phyloP scores from a whole-genome alignment of 2,329 filamentous ascomycete species.

The Microascus cirrosus region DNA sequence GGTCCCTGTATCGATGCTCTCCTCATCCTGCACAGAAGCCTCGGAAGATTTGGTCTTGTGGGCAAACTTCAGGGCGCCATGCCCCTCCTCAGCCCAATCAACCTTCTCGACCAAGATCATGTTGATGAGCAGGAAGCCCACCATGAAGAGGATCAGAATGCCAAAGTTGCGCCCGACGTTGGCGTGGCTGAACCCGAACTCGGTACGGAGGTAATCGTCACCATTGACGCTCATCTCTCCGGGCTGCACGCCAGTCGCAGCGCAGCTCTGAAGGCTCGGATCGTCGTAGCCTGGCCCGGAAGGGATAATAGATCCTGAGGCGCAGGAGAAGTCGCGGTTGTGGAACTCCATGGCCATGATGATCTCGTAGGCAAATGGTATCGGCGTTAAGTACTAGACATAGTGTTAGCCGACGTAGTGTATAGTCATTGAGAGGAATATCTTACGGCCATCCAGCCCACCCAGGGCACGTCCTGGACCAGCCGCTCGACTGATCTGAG shows the following conservation, averaged over 20 bases:
- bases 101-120: constrained; percentile 6
- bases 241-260: constrained; percentile 28
- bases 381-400: background rate
- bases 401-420: background rate
- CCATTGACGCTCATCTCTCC: constrained; percentile 1
- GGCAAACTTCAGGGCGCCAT: background rate
- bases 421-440: background rate
- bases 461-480: constrained; percentile 35
- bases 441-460: constrained; percentile 5
- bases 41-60: constrained; percentile 32
- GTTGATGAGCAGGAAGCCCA: constrained; percentile 4
- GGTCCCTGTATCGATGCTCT: background rate
- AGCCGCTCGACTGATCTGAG: constrained; percentile 3
- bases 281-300: constrained; percentile 14
- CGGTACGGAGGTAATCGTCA: constrained; percentile 3
- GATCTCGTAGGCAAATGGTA: background rate
- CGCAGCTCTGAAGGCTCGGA: constrained; percentile 15
- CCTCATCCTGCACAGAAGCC: background rate
- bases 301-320: background rate
- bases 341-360: background rate
- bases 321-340: constrained; percentile 22
- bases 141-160: constrained; percentile 4
- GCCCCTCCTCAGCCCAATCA: constrained; percentile 2
- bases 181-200: constrained; percentile 4
- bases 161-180: constrained; percentile 5